Percentiles rank a stretch among this genome's conserved stretches.
These are phyloP conservation scores for Guyanaporus albipodus DNA, from an alignment of 768 basidiomycete species.

Conservation along the genomic window DNA sequence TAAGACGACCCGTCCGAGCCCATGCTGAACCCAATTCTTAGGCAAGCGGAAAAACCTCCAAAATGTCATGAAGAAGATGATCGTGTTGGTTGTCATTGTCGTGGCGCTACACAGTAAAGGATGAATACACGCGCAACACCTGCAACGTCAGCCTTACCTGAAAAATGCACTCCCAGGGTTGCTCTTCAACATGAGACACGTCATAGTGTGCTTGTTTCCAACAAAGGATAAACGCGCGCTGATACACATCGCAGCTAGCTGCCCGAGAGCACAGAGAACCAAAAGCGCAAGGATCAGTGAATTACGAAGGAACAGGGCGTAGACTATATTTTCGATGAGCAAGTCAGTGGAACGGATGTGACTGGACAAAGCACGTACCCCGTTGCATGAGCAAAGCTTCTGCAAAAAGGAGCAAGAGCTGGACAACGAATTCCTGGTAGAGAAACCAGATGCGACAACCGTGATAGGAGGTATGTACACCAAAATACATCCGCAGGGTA, in stretches of 20 bases:
- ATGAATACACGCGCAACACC: neutral
- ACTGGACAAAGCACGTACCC: conserved; percentile 9
- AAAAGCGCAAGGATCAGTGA: conserved; percentile 9
- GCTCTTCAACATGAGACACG: conserved; percentile 13
- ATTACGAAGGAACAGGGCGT: conserved; percentile 13
- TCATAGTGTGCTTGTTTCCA: conserved; percentile 7
- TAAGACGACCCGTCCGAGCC: conserved; percentile 7
- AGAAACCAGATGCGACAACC: conserved; percentile 17
- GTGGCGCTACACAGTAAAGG: conserved; percentile 5
- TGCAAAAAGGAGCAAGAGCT: conserved; percentile 12
- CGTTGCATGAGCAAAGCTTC: conserved; percentile 16
- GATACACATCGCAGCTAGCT: conserved; percentile 15
- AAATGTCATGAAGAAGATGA: conserved; percentile 18
- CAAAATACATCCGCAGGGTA: conserved; percentile 16
- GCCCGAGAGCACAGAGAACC: conserved; percentile 2
- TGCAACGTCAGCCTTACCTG: conserved; percentile 10
- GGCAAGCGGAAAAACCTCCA: conserved; percentile 18
- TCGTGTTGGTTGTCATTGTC: conserved; percentile 13
- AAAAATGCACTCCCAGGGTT: conserved; percentile 16
- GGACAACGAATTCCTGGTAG: conserved; percentile 14
- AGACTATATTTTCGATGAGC: conserved; percentile 10
- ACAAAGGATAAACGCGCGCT: conserved; percentile 13
- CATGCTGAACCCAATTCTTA: neutral
- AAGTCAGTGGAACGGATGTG: neutral
- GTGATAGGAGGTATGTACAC: neutral